phyloP scores from a whole-genome alignment of 331 rosid species.

The Prunus yedoensis region DNA sequence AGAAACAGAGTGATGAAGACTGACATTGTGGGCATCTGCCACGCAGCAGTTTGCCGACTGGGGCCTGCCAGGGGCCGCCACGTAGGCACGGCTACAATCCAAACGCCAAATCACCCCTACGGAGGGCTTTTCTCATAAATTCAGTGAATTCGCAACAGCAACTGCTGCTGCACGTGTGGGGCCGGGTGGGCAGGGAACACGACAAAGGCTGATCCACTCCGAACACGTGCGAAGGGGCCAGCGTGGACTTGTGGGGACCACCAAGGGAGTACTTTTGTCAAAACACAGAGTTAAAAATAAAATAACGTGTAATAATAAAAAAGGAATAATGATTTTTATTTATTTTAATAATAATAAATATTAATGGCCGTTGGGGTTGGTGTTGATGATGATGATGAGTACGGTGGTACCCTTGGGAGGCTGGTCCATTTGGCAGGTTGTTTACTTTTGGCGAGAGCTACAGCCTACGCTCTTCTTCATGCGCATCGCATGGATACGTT shows the following conservation, averaged over 20 bases:
- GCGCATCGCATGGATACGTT: slow-evolving; percentile 54
- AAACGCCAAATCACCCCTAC: slow-evolving; percentile 12
- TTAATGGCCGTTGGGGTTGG: slow-evolving; percentile 18
- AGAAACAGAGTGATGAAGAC: slow-evolving; percentile 2
- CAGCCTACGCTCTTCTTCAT: slow-evolving; percentile 1
- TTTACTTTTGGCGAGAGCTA: slow-evolving; percentile 18
- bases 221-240: slow-evolving; percentile 55
- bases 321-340: background rate
- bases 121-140: background rate
- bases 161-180: slow-evolving; percentile 43
- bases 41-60: slow-evolving; percentile 38
- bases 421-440: slow-evolving; percentile 33
- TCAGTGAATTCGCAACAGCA: slow-evolving; percentile 1
- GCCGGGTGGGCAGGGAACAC: slow-evolving; percentile 36
- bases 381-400: slow-evolving; percentile 8
- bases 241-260: slow-evolving; percentile 49
- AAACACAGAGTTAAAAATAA: background rate
- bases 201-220: slow-evolving; percentile 1
- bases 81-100: slow-evolving; percentile 39
- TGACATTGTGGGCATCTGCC: slow-evolving; percentile 37
- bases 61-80: slow-evolving; percentile 36
- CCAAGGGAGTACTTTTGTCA: background rate
- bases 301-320: background rate
- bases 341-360: background rate
- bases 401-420: slow-evolving; percentile 30